phyloP scores from a whole-genome alignment of 495 filamentous ascomycete species.

The Hypoxylon subgilvum region DNA sequence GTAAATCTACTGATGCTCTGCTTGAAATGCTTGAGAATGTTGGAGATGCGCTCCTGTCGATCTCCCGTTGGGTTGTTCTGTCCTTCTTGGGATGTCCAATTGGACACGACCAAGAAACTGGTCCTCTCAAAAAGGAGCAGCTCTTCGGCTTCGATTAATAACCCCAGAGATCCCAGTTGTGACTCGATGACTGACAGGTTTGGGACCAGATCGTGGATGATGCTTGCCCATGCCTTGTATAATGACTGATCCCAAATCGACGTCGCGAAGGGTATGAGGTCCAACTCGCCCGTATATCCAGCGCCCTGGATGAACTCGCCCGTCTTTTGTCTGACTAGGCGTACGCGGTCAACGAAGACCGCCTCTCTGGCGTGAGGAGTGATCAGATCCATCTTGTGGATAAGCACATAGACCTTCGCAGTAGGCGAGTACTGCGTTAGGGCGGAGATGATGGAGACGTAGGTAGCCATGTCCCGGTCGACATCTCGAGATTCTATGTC shows the following conservation, averaged over 20 bases:
- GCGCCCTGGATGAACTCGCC: slow-evolving; percentile 64
- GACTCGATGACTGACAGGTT: slow-evolving; percentile 89
- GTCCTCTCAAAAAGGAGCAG: slow-evolving; percentile 94
- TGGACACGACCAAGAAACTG: slow-evolving; percentile 91
- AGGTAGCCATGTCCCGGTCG: slow-evolving; percentile 86
- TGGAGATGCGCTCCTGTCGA: slow-evolving; percentile 90
- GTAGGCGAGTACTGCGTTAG: slow-evolving; percentile 81
- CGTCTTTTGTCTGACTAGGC: slow-evolving; percentile 75
- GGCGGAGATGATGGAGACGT: slow-evolving; percentile 82
- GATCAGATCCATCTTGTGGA: slow-evolving; percentile 99
- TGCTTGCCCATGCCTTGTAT: slow-evolving; percentile 97
- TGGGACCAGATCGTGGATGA: slow-evolving; percentile 94
- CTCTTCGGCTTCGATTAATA: slow-evolving; percentile 88
- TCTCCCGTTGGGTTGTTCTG: slow-evolving; percentile 84
- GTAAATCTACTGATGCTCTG: slow-evolving; percentile 65
- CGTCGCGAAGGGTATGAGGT: slow-evolving; percentile 79
- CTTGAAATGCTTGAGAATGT: slow-evolving; percentile 98
- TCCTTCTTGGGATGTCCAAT: slow-evolving; percentile 75
- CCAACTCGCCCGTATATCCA: slow-evolving; percentile 49
- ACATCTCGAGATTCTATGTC: slow-evolving; percentile 96
- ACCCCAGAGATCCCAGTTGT: slow-evolving; percentile 76
- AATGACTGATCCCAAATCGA: slow-evolving; percentile 98
- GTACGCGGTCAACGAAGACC: slow-evolving; percentile 79
- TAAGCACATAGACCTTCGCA: slow-evolving; percentile 87
- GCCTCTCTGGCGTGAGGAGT: slow-evolving; percentile 74